Base-by-base conservation (phyloP, 306 rosid species). In the Castanopsis chinensis region DNA sequence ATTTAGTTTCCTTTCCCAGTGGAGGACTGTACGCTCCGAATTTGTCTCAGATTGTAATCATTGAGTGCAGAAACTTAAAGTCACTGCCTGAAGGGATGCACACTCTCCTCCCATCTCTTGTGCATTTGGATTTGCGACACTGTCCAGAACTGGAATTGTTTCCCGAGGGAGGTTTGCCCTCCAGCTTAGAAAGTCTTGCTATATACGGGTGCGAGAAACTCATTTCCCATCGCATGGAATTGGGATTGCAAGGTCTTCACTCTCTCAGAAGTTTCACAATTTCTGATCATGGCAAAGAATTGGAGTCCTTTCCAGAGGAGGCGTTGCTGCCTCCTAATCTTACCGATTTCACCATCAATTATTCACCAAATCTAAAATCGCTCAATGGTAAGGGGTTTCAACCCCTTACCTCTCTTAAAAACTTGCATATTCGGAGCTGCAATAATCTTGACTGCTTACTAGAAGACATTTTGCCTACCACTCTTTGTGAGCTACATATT, bases 61-160 rank as follows among this genome's bases (percentile, higher is more conserved):
- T 0, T 0, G 0, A 0, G 0, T 37, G 45, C 45, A 0, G 0
- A 7, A 37, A 37, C 45, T 37, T 37, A 7, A 1, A 37, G 45
- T 37, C 45, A 7, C 45, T 37, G 11, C 45, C 45, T 37, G 45
- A 37, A 37, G 45, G 45, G 45, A 37, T 37, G 45, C 11, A 1
- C 45, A 37, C 2, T 10, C 3, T 7, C 45, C 45, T 37, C 45
- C 45, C 45, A 7, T 37, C 45, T 37, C 45, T 37, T 0, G 11
- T 37, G 11, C 0, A 0, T 37, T 37, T 37, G 2, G 0, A 0
- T 0, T 3, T 37, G 0, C 0, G 0, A 0, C 0, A 0, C 0
- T 37, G 45, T 37, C 11, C 0, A 7, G 0, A 37, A 7, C 3
- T 37, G 3, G 2, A 7, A 1, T 37, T 10, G 3, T 37, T 37